Percentiles rank a stretch among this genome's conserved stretches.
Conservation (phyloP, 2,329 filamentous ascomycete genomes). For the Beauveria bassiana region DNA sequence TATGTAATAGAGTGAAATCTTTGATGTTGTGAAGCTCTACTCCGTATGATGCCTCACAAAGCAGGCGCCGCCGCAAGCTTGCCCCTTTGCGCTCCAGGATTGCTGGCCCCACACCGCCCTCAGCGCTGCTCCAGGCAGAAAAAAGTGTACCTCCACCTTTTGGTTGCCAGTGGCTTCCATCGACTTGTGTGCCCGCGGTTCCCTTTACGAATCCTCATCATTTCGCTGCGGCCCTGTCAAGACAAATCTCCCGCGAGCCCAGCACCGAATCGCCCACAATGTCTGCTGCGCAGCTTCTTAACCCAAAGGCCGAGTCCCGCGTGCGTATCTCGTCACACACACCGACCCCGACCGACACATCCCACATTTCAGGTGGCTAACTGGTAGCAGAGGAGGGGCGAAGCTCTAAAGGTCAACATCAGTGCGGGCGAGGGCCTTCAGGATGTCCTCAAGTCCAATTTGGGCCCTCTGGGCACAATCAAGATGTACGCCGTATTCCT, state of each 20-base stretch:
- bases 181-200: conserved; percentile 5
- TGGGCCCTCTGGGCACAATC: conserved; percentile 87
- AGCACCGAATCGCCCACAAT: conserved; percentile 39
- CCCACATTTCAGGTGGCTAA: conserved; percentile 22
- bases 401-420: conserved; percentile 96
- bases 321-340: conserved; percentile 43
- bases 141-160: conserved; percentile 16
- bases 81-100: conserved; percentile 4
- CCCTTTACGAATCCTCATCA: conserved; percentile 4
- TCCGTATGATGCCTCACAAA: background rate
- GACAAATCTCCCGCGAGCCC: conserved; percentile 1
- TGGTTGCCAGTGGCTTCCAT: conserved; percentile 13
- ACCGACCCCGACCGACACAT: conserved; percentile 14
- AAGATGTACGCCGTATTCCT: conserved; percentile 64
- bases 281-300: conserved; percentile 97
- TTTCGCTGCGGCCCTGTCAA: conserved; percentile 8
- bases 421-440: conserved; percentile 86
- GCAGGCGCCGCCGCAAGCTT: background rate
- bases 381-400: conserved; percentile 69
- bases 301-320: conserved; percentile 97
- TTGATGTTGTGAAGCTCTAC: background rate
- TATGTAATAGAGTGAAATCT: background rate
- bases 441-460: conserved; percentile 92
- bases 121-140: conserved; percentile 12
- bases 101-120: conserved; percentile 14